Conservation (phyloP, 768 basidiomycete genomes). For the Leccinum disarticulatum region DNA sequence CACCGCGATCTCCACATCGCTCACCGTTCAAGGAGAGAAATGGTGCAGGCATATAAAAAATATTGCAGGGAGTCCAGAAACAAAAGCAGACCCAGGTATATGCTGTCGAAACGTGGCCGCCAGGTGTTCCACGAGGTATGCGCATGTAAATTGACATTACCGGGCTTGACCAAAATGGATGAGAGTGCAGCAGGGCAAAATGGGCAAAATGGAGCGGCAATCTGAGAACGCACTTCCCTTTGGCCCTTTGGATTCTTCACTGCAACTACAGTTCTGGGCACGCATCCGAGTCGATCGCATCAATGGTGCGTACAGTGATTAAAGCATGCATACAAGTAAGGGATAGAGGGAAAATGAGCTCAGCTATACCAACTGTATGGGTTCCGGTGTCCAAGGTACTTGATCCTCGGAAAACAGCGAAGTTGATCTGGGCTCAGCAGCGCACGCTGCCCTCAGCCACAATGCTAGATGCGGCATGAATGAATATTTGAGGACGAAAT, state of each 20-base stretch:
- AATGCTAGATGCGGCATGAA: slow-evolving; percentile 1
- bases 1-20: slow-evolving; percentile 2
- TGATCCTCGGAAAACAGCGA: slow-evolving; percentile 16
- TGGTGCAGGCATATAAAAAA: not conserved
- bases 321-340: not conserved
- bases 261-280: not conserved
- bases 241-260: not conserved
- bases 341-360: not conserved
- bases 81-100: not conserved
- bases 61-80: not conserved
- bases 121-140: slow-evolving; percentile 10
- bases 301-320: not conserved
- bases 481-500: slow-evolving; percentile 7
- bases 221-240: not conserved
- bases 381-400: slow-evolving; percentile 1
- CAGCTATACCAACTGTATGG: not conserved
- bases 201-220: not conserved
- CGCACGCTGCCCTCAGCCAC: not conserved
- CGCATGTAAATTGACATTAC: slow-evolving; percentile 7
- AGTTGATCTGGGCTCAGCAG: slow-evolving; percentile 1
- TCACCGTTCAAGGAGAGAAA: not conserved
- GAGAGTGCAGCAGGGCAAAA: not conserved
- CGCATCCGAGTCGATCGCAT: not conserved
- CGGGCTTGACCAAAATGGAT: slow-evolving; percentile 1
- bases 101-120: not conserved